Base-by-base conservation (phyloP, 495 filamentous ascomycete species). In the Venustampulla echinocandica region DNA sequence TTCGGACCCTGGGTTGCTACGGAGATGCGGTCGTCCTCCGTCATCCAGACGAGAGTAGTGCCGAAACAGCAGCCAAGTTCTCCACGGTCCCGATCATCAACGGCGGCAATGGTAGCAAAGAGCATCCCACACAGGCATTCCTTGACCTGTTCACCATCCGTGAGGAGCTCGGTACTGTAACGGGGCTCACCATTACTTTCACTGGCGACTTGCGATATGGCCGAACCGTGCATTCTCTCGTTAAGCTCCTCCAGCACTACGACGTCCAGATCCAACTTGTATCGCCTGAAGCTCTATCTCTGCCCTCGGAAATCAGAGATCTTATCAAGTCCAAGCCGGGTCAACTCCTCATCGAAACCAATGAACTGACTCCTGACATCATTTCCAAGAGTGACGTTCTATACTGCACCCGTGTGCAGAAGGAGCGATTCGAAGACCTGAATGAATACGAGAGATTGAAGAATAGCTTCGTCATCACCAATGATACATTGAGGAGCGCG, bases 91-190 rank as follows among this genome's bases (percentile, higher is more conserved):
- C 92, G 1, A 79, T 98, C 60, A 89, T 98, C 70, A 98, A 98
- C 60, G 92, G 87, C 54, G 92, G 92, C 38, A 98, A 97, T 61
- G 92, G 92, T 47, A 84, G 82, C 63, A 75, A 85, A 53, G 92
- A 98, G 69, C 92, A 98, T 65, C 92, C 92, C 2, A 97, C 93
- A 0, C 92, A 98, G 66, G 92, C 92, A 3, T 89, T 98, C 79
- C 75, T 96, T n/a, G 92, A 98, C 59, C 79, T 98, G 52, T 97
- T 95, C 74, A 98, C 92, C 28, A 96, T 98, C 63, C 82, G 93
- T 44, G 89, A 98, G 66, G 92, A 98, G 67, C 74, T 97, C 15
- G 92, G 92, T 45, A 95, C 87, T 3, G 90, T 97, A 42, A 86
- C 85, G 54, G 89, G 87, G 32, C 71, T 97, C 51, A 95, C 87